These are phyloP conservation scores for Suillus clintonianus DNA, from an alignment of 768 basidiomycete genomes.

Conservation along the genomic window DNA sequence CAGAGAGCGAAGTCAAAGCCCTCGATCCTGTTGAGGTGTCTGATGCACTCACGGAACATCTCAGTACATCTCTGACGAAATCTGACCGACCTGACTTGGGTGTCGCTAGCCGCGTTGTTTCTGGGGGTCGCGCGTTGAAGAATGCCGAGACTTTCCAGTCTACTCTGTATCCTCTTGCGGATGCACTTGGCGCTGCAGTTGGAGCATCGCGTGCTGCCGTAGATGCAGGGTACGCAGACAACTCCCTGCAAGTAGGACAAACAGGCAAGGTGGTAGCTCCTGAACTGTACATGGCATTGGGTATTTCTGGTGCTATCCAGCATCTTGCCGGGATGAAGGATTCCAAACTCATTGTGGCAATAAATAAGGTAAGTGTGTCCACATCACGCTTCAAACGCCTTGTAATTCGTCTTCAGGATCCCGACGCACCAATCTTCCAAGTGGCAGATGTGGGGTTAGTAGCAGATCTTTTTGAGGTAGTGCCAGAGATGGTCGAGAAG, in stretches of 20 bases:
- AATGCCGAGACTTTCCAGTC: conserved; percentile 89
- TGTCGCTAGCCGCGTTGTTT: conserved; percentile 84
- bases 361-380: conserved; percentile 78
- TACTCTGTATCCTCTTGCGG: conserved; percentile 89
- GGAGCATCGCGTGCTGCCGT: conserved; percentile 99
- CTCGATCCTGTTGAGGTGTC: conserved; percentile 65
- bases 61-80: conserved; percentile 78
- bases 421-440: conserved; percentile 99
- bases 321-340: conserved; percentile 99
- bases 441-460: conserved; percentile 95
- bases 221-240: conserved; percentile 97
- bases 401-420: conserved; percentile 59
- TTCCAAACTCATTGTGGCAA: conserved; percentile 95
- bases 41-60: conserved; percentile 54
- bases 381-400: not conserved
- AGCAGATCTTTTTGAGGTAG: conserved; percentile 88
- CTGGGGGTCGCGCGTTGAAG: conserved; percentile 94
- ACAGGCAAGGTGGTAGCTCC: conserved; percentile 99
- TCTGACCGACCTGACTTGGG: conserved; percentile 94
- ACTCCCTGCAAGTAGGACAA: conserved; percentile 98
- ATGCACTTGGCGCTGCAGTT: conserved; percentile 90
- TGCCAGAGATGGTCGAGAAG: conserved; percentile 90
- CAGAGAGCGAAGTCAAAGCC: conserved; percentile 59
- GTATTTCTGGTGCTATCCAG: conserved; percentile 98
- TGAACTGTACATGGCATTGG: conserved; percentile 92